Base-by-base conservation (phyloP, 345 rosid species). In the Eutrema heterophyllum region DNA sequence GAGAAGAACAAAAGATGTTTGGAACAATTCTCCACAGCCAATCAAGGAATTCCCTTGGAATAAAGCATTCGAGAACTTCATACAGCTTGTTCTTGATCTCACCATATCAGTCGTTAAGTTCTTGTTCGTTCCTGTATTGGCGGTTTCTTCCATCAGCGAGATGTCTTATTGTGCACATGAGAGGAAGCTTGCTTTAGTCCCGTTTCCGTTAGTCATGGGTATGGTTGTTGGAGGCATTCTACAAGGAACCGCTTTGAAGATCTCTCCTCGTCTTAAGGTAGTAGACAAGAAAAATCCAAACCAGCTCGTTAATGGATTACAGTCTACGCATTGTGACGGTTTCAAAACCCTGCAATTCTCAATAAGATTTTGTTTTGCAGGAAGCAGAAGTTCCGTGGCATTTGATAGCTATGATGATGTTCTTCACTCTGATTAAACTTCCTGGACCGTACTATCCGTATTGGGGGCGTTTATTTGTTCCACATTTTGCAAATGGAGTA, bases 161-260 rank as follows among this genome's bases (percentile, higher is more conserved):
- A 86, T 94, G 96, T 94, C 98, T 52, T 94, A 91, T 44, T 89
- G 97, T 84, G 97, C 98, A 4, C 96, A 86, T 74, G 85, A 89
- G 68, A 91, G 79, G 85, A 91, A 81, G 82, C 82, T 94, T 78
- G 76, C 73, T 56, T 70, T 89, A 43, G 81, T 91, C 55, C 90
- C 91, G 2, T 63, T 89, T 72, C 97, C 97, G 0, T 75, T 94
- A 21, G 83, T 87, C 67, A 16, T 88, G 56, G 97, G 98, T 71
- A 29, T 89, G 61, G 88, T 78, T 71, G 70, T 86, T 61, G 87
- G 84, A 1, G 87, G 87, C 51, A 18, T 89, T 63, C 15, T 88
- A 14, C 83, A 77, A 50, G 91, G 85, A 54, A 81, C 90, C 11
- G 84, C 86, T 38, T 62, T 91, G 53, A 88, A 88, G 75, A 61